A percentile compares a stretch with the other conserved stretches of the same genome.
Evolutionary conservation across 2,329 filamentous ascomycete species (phyloP).

Genomic region (Diaporthe citrichinensis): DNA sequence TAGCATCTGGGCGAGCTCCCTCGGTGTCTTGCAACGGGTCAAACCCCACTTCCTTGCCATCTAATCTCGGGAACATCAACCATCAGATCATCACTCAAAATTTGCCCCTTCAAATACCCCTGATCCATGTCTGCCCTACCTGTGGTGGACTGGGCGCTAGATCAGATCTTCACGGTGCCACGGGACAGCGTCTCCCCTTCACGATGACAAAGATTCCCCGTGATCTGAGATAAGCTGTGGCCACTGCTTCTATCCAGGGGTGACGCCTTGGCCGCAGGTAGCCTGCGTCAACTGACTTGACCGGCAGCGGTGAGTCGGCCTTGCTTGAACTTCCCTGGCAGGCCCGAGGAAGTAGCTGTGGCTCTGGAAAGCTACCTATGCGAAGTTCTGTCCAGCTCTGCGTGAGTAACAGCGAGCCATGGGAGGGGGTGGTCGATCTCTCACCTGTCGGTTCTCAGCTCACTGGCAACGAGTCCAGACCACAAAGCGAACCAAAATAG

Average conservation of each 20-base stretch:
- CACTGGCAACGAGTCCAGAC: neutral
- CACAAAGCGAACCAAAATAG: conserved; percentile 5
- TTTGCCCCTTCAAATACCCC: neutral
- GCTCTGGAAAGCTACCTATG: neutral
- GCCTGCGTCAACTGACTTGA: conserved; percentile 20
- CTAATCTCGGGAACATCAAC: conserved; percentile 33
- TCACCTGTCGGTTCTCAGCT: neutral
- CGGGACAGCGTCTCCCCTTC: neutral
- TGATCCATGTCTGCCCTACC: conserved; percentile 21
- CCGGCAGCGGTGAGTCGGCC: neutral
- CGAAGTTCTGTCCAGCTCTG: neutral
- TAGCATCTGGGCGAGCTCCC: conserved; percentile 9
- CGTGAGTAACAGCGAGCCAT: neutral
- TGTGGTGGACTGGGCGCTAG: neutral
- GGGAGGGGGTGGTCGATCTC: neutral
- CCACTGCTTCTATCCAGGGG: neutral
- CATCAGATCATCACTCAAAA: conserved; percentile 30
- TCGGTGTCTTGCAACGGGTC: conserved; percentile 10
- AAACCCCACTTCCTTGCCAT: conserved; percentile 25
- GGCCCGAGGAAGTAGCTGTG: neutral
- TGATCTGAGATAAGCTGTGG: conserved; percentile 19
- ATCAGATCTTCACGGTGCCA: neutral
- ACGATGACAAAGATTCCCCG: neutral
- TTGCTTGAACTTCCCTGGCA: neutral
- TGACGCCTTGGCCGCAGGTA: conserved; percentile 4